phyloP scores from a whole-genome alignment of 768 basidiomycete genomes.

The Tulasnella sp. region DNA sequence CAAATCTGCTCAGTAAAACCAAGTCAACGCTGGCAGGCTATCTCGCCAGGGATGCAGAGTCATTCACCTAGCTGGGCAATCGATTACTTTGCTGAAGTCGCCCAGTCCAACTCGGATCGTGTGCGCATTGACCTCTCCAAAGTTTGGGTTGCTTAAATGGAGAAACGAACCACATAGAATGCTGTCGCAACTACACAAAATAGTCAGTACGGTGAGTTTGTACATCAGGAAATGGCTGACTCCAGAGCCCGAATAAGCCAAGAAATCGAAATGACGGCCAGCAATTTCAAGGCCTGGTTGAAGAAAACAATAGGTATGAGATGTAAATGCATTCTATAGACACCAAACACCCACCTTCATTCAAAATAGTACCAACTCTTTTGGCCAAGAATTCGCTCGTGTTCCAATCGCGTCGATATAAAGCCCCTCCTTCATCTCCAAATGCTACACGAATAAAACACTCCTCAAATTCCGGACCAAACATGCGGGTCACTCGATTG shows the following conservation, averaged over 20 bases:
- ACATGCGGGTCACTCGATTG: conserved; percentile 21
- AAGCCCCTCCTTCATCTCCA: conserved; percentile 20
- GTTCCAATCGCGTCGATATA: conserved; percentile 16
- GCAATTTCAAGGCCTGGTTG: conserved; percentile 19
- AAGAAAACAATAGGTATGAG: neutral
- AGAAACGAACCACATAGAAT: conserved; percentile 26
- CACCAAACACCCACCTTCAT: neutral
- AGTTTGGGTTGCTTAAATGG: conserved; percentile 31
- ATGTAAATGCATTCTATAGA: neutral
- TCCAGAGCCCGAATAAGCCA: conserved; percentile 25
- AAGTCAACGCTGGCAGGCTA: neutral
- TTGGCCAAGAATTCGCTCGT: conserved; percentile 6
- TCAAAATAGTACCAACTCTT: conserved; percentile 9
- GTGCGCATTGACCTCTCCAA: conserved; percentile 50
- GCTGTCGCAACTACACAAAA: conserved; percentile 39
- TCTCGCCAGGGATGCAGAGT: neutral
- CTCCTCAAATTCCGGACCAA: conserved; percentile 14
- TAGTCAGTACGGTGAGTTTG: conserved; percentile 48
- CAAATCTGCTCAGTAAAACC: conserved; percentile 41
- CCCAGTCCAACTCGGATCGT: conserved; percentile 62
- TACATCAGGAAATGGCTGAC: neutral
- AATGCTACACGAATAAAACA: conserved; percentile 24
- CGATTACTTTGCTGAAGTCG: conserved; percentile 51
- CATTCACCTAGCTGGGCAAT: conserved; percentile 56
- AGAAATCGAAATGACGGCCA: conserved; percentile 26